A percentile compares a stretch with the other conserved stretches of the same genome.
Evolutionary conservation across 2,329 filamentous ascomycete species (phyloP).

Genomic region (Diplodia mutila): DNA sequence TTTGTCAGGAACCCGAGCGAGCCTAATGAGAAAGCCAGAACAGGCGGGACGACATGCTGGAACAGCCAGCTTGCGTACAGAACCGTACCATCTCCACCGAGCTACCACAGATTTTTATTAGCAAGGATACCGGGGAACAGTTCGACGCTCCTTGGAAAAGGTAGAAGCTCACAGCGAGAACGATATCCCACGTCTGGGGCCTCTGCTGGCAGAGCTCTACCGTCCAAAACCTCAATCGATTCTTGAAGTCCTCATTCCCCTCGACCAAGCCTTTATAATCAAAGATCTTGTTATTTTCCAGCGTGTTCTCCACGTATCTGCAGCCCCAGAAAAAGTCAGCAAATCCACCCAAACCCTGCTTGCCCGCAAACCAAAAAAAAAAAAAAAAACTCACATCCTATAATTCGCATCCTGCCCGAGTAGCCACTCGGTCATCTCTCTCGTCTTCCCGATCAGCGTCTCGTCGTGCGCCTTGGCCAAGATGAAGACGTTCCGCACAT

Average conservation of each 20-base stretch:
- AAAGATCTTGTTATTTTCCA: slow-evolving; percentile 73
- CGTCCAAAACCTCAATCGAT: slow-evolving; percentile 80
- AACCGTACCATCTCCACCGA: slow-evolving; percentile 96
- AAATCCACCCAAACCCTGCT: neutral
- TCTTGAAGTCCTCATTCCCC: slow-evolving; percentile 59
- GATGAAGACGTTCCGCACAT: slow-evolving; percentile 81
- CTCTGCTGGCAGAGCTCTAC: slow-evolving; percentile 74
- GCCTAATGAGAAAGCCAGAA: slow-evolving; percentile 87
- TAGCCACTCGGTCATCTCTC: slow-evolving; percentile 80
- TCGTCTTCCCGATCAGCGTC: slow-evolving; percentile 74
- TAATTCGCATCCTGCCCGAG: slow-evolving; percentile 73
- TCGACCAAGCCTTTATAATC: slow-evolving; percentile 70
- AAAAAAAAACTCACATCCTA: slow-evolving; percentile 61
- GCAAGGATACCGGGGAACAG: neutral
- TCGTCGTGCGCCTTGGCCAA: slow-evolving; percentile 91
- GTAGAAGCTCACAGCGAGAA: slow-evolving; percentile 65
- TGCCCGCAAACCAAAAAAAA: neutral
- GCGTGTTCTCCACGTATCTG: slow-evolving; percentile 72
- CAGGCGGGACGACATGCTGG: slow-evolving; percentile 90
- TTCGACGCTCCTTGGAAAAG: no score
- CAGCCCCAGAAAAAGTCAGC: neutral
- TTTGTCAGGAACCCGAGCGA: slow-evolving; percentile 95
- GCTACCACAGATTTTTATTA: slow-evolving; percentile 37
- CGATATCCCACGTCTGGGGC: slow-evolving; percentile 91
- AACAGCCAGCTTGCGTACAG: slow-evolving; percentile 97